These are phyloP conservation scores for Pelargonium citronellum DNA, from an alignment of 441 rosid species.

Conservation along the genomic window DNA sequence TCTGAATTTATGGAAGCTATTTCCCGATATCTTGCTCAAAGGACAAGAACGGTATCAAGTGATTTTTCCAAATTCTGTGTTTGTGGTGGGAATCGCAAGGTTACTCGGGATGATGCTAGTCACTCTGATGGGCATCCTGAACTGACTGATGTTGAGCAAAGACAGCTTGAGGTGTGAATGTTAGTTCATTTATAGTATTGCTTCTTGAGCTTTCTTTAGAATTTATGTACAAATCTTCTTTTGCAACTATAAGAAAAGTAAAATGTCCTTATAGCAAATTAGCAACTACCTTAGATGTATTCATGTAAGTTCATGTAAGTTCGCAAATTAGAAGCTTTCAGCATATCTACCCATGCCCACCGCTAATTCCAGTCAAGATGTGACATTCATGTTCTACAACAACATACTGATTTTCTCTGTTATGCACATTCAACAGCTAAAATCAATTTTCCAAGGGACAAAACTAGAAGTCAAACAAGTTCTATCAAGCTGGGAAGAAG, in stretches of 20 bases:
- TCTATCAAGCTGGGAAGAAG: constrained; percentile 64
- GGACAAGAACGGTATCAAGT: constrained; percentile 48
- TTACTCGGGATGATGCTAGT: constrained; percentile 21
- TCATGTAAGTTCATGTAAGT: background rate
- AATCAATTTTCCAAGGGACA: constrained; percentile 39
- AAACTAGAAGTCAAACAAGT: constrained; percentile 52
- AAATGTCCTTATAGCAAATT: no score
- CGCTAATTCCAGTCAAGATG: background rate
- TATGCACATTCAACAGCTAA: constrained; percentile 47
- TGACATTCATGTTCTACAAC: background rate
- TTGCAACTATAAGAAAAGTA: background rate
- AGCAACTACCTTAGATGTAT: background rate
- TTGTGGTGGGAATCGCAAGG: constrained; percentile 56
- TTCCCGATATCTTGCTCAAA: constrained; percentile 61
- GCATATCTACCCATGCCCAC: background rate
- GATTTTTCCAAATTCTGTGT: constrained; percentile 68
- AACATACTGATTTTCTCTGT: background rate
- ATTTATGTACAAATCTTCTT: background rate
- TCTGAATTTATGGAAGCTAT: constrained; percentile 64
- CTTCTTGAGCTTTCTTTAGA: background rate
- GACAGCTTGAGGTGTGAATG: constrained; percentile 56
- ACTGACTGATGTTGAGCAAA: constrained; percentile 46
- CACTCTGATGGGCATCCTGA: constrained; percentile 34
- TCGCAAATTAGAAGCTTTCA: background rate
- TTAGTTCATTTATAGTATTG: background rate